Evolutionary conservation across 768 basidiomycete genomes (phyloP), one percentile per base, ranked within the genome.

Genomic region (Leccinum broughii): DNA sequence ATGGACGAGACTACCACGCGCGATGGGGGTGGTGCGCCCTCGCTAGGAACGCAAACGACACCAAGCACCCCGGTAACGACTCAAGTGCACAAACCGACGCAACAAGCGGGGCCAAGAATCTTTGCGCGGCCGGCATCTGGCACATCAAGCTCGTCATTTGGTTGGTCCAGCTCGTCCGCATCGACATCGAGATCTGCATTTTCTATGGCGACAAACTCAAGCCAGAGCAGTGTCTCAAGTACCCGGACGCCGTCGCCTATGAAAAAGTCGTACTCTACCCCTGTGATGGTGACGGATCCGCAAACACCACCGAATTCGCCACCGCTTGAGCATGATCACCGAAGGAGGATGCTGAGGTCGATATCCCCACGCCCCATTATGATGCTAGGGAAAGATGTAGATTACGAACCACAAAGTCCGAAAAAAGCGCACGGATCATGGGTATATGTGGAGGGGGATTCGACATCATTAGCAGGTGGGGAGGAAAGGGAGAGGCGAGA

Each of bases 341-440:
- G 62, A 24, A 69, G 55, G 60, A 68, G 28, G 66, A 67, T 20
- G 35, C 63, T 59, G 30, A 65, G 62, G 60, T 73, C 63, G 56
- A 55, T 71, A 13, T 46, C 44, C 48, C 51, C 82, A 13, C 79
- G 81, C 9, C 75, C 85, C 17, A 79, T 90, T 65, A 77, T 85
- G 72, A 83, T 90, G 85, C 77, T 93, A 26, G 80, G 77, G 53
- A 85, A 78, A 56, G 90, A 93, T 13, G 80, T 91, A 5, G 90
- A 92, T 55, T 92, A 83, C 58, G 80, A 84, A 22, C 91, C 91
- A 2, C 75, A 80, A 55, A 93, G 89, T 60, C 92, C 91, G 1
- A 80, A 85, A 73, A 91, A 84, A 78, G 71, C 65, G 51, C 73
- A 73, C 53, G 65, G 75, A 4, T 62, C 62, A 8, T 64, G 53